These are phyloP conservation scores for Vitis rotundifolia DNA, from an alignment of 164 flowering plant species.

Conservation along the genomic window DNA sequence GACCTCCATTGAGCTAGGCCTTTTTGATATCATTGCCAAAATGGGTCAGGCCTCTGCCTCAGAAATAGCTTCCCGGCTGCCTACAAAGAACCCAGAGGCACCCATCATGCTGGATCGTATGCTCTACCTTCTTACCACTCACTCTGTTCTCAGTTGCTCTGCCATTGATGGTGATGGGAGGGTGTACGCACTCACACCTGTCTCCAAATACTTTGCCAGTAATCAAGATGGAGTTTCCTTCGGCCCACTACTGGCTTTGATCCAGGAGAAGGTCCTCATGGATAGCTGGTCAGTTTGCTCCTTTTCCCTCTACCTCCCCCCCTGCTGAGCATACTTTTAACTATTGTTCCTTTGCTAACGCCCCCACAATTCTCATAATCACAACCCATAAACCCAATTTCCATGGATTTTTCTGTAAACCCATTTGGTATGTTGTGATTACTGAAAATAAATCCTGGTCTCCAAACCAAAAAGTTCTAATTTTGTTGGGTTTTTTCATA, in stretches of 20 bases:
- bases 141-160: conserved; percentile 21
- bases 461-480: not conserved
- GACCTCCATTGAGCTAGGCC: conserved; percentile 19
- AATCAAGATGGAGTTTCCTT: conserved; percentile 26
- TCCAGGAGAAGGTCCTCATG: conserved; percentile 27
- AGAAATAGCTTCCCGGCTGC: conserved; percentile 15
- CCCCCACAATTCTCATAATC: no score
- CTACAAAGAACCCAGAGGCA: conserved; percentile 18
- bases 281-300: conserved; percentile 31
- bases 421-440: no score
- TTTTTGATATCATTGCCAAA: conserved; percentile 23
- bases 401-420: no score
- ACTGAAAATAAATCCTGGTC: no score
- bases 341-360: not conserved
- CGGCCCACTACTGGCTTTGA: conserved; percentile 11
- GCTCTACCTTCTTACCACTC: conserved; percentile 19
- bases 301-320: not conserved
- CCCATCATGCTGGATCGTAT: conserved; percentile 25
- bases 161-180: conserved; percentile 3
- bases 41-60: conserved; percentile 17
- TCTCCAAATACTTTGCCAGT: conserved; percentile 16
- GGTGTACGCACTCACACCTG: conserved; percentile 14
- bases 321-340: not conserved
- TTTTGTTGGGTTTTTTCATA: not conserved
- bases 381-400: no score